Evolutionary conservation across 2,329 filamentous ascomycete species (phyloP).

Genomic region (Fusarium anthophilum): DNA sequence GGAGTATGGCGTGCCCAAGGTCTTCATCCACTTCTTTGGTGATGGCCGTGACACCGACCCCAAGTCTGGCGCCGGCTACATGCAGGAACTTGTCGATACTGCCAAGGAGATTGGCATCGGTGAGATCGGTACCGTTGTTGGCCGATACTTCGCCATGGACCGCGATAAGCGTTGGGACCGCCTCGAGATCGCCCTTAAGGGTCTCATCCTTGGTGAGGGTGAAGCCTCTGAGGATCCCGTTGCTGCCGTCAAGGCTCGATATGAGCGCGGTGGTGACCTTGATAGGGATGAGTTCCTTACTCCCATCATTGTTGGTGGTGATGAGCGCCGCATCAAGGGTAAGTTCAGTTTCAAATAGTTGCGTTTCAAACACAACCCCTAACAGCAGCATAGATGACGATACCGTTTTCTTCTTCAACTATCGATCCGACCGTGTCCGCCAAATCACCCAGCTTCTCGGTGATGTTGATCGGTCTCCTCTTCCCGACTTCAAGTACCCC

Average conservation of each 20-base stretch:
- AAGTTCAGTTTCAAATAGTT: conserved; percentile 39
- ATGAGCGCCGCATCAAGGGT: conserved; percentile 87
- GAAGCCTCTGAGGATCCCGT: conserved; percentile 87
- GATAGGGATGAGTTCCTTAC: conserved; percentile 99
- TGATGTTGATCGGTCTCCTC: conserved; percentile 88
- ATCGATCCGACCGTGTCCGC: conserved; percentile 95
- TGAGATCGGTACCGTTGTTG: conserved; percentile 91
- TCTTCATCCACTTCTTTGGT: conserved; percentile 99
- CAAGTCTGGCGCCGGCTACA: conserved; percentile 88
- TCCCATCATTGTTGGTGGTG: conserved; percentile 92
- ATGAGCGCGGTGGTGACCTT: conserved; percentile 71
- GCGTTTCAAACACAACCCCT: neutral
- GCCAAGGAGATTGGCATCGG: conserved; percentile 86
- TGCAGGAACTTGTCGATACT: conserved; percentile 84
- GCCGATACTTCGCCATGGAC: conserved; percentile 99
- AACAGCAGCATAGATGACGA: conserved; percentile 74
- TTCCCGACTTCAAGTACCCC: conserved; percentile 92
- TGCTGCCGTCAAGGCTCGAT: conserved; percentile 85
- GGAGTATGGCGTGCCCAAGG: conserved; percentile 84
- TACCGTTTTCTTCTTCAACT: conserved; percentile 99
- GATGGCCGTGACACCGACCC: conserved; percentile 98
- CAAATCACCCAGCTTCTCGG: conserved; percentile 96
- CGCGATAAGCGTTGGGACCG: conserved; percentile 99
- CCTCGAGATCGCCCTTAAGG: conserved; percentile 89
- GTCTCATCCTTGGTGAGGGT: conserved; percentile 84